phyloP scores from a whole-genome alignment of 768 basidiomycete species.

The Asterophora lycoperdoides region DNA sequence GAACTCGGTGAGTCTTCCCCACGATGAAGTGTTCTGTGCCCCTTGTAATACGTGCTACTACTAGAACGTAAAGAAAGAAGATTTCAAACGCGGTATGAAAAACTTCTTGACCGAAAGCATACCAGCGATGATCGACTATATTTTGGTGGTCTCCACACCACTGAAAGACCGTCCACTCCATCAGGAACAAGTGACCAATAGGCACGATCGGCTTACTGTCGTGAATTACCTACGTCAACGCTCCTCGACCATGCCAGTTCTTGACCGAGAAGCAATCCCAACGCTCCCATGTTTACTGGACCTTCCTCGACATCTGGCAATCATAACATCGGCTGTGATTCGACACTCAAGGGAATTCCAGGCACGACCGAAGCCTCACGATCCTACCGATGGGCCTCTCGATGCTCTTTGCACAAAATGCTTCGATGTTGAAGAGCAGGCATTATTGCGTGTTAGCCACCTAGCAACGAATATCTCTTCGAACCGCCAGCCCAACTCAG shows the following conservation, averaged over 20 bases:
- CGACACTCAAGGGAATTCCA: slow-evolving; percentile 51
- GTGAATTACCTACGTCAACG: slow-evolving; percentile 57
- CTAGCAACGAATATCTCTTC: slow-evolving; percentile 40
- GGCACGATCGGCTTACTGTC: slow-evolving; percentile 50
- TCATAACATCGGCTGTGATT: slow-evolving; percentile 71
- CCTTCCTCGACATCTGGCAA: slow-evolving; percentile 72
- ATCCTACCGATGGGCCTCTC: slow-evolving; percentile 37
- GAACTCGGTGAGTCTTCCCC: slow-evolving; percentile 40
- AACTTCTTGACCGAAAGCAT: slow-evolving; percentile 63
- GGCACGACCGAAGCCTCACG: slow-evolving; percentile 26
- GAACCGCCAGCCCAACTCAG: slow-evolving; percentile 19
- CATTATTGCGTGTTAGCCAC: slow-evolving; percentile 62
- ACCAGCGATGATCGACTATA: slow-evolving; percentile 76
- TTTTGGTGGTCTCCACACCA: slow-evolving; percentile 65
- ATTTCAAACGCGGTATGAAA: slow-evolving; percentile 77
- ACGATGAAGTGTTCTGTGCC: neutral
- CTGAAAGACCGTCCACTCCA: slow-evolving; percentile 26
- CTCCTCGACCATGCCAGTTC: slow-evolving; percentile 45
- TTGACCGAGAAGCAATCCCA: slow-evolving; percentile 70
- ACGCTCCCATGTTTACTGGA: slow-evolving; percentile 72
- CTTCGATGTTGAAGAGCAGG: slow-evolving; percentile 67
- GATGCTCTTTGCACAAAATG: slow-evolving; percentile 58
- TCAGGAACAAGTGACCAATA: slow-evolving; percentile 29
- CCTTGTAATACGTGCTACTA: neutral
- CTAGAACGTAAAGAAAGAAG: slow-evolving; percentile 68